phyloP scores from a whole-genome alignment of 768 basidiomycete genomes.

The Brasilioporus rufonigricans region DNA sequence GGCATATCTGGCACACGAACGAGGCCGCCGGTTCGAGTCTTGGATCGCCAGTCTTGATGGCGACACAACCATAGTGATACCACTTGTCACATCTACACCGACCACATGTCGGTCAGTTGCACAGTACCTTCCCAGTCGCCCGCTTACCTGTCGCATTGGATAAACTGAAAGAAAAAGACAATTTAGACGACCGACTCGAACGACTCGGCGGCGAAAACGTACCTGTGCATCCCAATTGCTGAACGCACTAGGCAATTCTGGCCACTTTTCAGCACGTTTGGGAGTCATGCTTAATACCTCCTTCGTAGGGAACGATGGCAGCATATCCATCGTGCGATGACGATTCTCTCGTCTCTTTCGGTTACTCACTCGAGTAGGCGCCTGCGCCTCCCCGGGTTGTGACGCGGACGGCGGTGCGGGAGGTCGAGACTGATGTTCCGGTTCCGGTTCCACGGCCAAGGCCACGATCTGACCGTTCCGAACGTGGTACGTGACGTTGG shows the following conservation, averaged over 20 bases:
- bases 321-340: not conserved
- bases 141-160: constrained; percentile 36
- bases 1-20: constrained; percentile 47
- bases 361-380: not conserved
- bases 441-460: not conserved
- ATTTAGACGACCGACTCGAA: not conserved
- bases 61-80: constrained; percentile 56
- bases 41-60: constrained; percentile 35
- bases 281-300: not conserved
- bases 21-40: constrained; percentile 30
- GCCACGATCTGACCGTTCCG: constrained; percentile 17
- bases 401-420: not conserved
- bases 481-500: constrained; percentile 7
- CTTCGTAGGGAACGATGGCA: constrained; percentile 1
- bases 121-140: too few relatives aligned
- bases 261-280: constrained; percentile 9
- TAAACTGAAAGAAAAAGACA: constrained; percentile 22
- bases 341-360: not conserved
- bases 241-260: constrained; percentile 7
- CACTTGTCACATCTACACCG: constrained; percentile 39
- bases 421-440: not conserved
- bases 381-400: not conserved
- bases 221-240: constrained; percentile 27
- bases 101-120: not conserved
- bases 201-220: not conserved